Evolutionary conservation across 2,329 filamentous ascomycete genomes (phyloP).

Genomic region (Fusarium burgessii): DNA sequence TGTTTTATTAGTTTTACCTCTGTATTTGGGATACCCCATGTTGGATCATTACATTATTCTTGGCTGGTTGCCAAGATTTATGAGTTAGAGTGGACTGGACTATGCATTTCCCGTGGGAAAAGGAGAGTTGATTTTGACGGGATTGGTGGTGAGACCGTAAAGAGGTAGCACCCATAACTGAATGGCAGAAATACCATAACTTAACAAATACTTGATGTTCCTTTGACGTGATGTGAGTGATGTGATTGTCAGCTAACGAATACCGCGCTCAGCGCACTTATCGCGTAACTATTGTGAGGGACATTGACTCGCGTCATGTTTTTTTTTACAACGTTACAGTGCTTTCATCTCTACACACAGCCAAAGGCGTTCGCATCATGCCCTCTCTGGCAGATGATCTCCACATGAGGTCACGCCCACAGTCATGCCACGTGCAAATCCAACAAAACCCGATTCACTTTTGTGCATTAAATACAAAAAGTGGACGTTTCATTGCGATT

Average conservation of each 20-base stretch:
- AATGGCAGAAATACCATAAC: slow-evolving; percentile 55
- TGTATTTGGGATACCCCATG: slow-evolving; percentile 45
- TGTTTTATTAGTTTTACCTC: not conserved
- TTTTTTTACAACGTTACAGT: slow-evolving; percentile 23
- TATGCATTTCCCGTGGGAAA: slow-evolving; percentile 3
- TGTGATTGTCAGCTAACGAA: not conserved
- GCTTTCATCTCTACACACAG: not conserved
- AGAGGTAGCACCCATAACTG: slow-evolving; percentile 49
- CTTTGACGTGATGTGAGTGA: not conserved
- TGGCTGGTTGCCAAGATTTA: slow-evolving; percentile 4
- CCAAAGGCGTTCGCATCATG: slow-evolving; percentile 30
- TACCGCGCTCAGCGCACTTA: not conserved
- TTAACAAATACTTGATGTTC: slow-evolving; percentile 9
- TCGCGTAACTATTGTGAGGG: not conserved
- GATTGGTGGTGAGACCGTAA: slow-evolving; percentile 23
- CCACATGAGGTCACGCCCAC: slow-evolving; percentile 43
- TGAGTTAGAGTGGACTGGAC: slow-evolving; percentile 6
- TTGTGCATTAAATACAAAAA: slow-evolving; percentile 9
- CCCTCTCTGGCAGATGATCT: slow-evolving; percentile 42
- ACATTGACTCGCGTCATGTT: slow-evolving; percentile 3
- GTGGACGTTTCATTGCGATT: slow-evolving; percentile 21
- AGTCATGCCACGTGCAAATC: slow-evolving; percentile 32
- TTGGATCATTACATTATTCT: slow-evolving; percentile 27
- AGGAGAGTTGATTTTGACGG: slow-evolving; percentile 15
- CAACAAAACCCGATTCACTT: slow-evolving; percentile 4